A percentile compares a stretch with the other conserved stretches of the same genome.
Conservation (phyloP, 352 stramenopile genomes). For the Thraustotheca clavata region DNA sequence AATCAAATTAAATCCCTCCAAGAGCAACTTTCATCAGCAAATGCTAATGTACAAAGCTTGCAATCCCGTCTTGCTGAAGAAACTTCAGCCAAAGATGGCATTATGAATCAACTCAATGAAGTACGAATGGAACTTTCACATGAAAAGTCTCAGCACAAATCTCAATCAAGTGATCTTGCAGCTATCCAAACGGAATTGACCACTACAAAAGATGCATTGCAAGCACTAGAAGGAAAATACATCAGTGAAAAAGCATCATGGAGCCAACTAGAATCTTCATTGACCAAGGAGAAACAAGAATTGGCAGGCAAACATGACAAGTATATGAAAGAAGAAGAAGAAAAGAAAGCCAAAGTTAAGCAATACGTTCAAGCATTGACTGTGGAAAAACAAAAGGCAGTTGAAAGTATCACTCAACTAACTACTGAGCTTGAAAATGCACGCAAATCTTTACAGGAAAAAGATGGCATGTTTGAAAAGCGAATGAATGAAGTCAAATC, state of each 20-base stretch:
- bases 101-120: slow-evolving; percentile 4
- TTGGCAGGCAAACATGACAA: slow-evolving; percentile 34
- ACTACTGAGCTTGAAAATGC: slow-evolving; percentile 32
- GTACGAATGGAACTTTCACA: slow-evolving; percentile 1
- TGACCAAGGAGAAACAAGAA: slow-evolving; percentile 31
- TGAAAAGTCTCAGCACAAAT: slow-evolving; percentile 2
- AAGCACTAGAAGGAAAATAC: background rate
- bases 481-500: slow-evolving; percentile 34
- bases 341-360: slow-evolving; percentile 32
- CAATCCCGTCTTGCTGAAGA: slow-evolving; percentile 29
- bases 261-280: slow-evolving; percentile 16
- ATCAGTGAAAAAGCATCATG: slow-evolving; percentile 5
- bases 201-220: background rate
- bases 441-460: slow-evolving; percentile 52
- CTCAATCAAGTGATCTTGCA: background rate
- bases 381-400: slow-evolving; percentile 37
- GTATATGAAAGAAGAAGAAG: slow-evolving; percentile 26
- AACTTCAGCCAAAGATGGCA: slow-evolving; percentile 7
- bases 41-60: slow-evolving; percentile 26
- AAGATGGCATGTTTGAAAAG: slow-evolving; percentile 73
- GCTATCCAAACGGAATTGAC: background rate
- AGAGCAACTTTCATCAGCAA: slow-evolving; percentile 25
- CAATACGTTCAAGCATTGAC: slow-evolving; percentile 43
- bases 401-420: slow-evolving; percentile 31
- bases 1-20: slow-evolving; percentile 34